Base-by-base conservation (phyloP, 2,329 filamentous ascomycete genomes). In the Tolypocladium album region DNA sequence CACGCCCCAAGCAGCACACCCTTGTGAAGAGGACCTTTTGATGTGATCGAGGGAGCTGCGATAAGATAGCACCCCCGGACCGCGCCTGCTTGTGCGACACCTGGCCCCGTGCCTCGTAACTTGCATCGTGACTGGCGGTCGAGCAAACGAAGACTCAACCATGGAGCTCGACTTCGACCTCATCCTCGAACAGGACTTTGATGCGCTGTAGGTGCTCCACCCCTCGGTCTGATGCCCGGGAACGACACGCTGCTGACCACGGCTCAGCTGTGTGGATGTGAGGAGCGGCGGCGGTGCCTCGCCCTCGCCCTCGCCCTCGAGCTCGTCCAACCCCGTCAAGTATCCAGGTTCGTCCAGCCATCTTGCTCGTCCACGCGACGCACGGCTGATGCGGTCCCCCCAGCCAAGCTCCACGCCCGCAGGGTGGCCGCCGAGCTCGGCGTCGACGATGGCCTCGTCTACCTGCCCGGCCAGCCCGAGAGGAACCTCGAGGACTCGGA, bases 401-500 rank as follows among this genome's bases (percentile, higher is more conserved):
- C 39, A 84, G 82, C 81, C 60, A 85, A 82, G 67, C 70, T 75
- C 50, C 82, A 86, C 66, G 82, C 81, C n/a, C 75, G 76, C 61
- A 84, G 82, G 66, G 82, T 85, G 20, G 80, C 76, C 50, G 72
- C 75, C 31, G 76, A 82, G 65, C 76, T 85, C 17, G 77, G 74
- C 12, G 75, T 76, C 55, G 68, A 73, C 36, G 71, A 77, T 63
- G 82, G 83, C 60, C 72, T 86, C 67, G 75, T 86, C 66, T 85
- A 79, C 66, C 74, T 86, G 20, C 79, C 79, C 0, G 83, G 83
- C 27, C 77, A 82, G 65, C 70, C 76, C 2, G 77, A 79, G 36
- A 70, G 71, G 22, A 72, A 73, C n/a, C 84, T 79, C 64, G 82
- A 84, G 66, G 80, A 85, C 71, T 85, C 83, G 11, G 83, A 86